Percentiles rank a stretch among this genome's conserved stretches.
Conservation (phyloP, 805 yeast species). For the Kazachstania bromeliacearum region DNA sequence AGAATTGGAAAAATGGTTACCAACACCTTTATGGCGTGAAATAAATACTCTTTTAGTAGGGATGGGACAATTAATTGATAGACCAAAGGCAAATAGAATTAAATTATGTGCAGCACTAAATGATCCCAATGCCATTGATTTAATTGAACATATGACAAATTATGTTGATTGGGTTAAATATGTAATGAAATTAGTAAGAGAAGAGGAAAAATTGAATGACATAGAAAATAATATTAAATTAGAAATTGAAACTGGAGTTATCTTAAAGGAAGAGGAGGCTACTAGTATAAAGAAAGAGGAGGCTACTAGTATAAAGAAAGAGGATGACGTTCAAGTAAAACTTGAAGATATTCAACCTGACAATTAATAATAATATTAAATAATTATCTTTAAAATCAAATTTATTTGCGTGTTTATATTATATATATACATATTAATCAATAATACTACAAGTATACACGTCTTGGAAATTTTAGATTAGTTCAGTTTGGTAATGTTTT, state of each 20-base stretch:
- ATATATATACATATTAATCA: too few relatives aligned
- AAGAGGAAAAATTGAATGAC: background rate
- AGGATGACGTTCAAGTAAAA: constrained; percentile 2
- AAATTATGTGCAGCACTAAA: constrained; percentile 2
- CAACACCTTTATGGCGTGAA: constrained; percentile 66
- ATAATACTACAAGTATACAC: too few relatives aligned
- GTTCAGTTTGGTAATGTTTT: too few relatives aligned
- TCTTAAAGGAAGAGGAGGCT: too few relatives aligned
- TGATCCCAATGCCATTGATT: constrained; percentile 2
- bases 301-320: background rate
- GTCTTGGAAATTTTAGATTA: too few relatives aligned
- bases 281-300: background rate
- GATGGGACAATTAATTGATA: constrained; percentile 84
- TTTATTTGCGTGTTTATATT: too few relatives aligned
- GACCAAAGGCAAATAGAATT: constrained; percentile 44
- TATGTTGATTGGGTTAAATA: constrained; percentile 11
- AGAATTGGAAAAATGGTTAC: constrained; percentile 66
- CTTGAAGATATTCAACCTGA: background rate
- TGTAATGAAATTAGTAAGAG: constrained; percentile 3
- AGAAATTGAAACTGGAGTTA: background rate
- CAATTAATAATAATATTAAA: too few relatives aligned
- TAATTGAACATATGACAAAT: constrained; percentile 7
- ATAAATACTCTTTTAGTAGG: constrained; percentile 85
- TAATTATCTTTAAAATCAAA: too few relatives aligned
- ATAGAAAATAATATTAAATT: too few relatives aligned